Base-by-base conservation (phyloP, 2,329 filamentous ascomycete genomes). In the Phialocephala sp. region DNA sequence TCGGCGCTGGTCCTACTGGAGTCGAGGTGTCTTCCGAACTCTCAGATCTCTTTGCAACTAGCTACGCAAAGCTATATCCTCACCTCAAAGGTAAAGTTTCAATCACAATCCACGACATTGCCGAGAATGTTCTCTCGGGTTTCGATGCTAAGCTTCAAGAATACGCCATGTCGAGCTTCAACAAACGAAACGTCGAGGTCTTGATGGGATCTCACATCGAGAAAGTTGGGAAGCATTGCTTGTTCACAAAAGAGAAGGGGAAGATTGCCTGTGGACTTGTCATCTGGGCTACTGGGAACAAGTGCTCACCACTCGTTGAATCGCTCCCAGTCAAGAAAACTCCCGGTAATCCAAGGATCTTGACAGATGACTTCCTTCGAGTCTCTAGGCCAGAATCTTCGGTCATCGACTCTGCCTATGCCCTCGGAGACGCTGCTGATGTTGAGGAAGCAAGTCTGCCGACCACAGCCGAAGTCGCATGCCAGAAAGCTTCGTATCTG, bases 1-100 rank as follows among this genome's bases (percentile, higher is more conserved):
- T 92, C 0, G 90, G 90, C 12, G 90, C 89, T 52, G 90, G 90
- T 64, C 76, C 89, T 1, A 91, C 89, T 1, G 62, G 62, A 5
- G 64, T 71, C 6, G 69, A 71, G 76, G 73, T 80, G 1, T 78
- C 80, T 0, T 80, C 80, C 6, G 80, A 82, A 66, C 70, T 82
- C 1, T 79, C 76, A 66, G 80, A 82, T 63, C 73, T 82, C 1
- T 79, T 76, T 69, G 68, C 78, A 9, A 69, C 78, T 6, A 77
- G 78, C n/a, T 72, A 81, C 66, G 69, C 72, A 14, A 72, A 76
- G 35, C 66, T 82, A 6, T 82, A 80, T 63, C 78, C 80, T 1
- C 75, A 79, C 32, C 71, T 82, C 0, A 77, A 78, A 20, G 76
- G 75, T 2, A 77, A 79, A 50, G 56, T 81, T 9, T 73, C 68